Evolutionary conservation across 2,329 filamentous ascomycete species (phyloP), one percentile per base, ranked within the genome.

Genomic region (Ceratocystis smalleyi): DNA sequence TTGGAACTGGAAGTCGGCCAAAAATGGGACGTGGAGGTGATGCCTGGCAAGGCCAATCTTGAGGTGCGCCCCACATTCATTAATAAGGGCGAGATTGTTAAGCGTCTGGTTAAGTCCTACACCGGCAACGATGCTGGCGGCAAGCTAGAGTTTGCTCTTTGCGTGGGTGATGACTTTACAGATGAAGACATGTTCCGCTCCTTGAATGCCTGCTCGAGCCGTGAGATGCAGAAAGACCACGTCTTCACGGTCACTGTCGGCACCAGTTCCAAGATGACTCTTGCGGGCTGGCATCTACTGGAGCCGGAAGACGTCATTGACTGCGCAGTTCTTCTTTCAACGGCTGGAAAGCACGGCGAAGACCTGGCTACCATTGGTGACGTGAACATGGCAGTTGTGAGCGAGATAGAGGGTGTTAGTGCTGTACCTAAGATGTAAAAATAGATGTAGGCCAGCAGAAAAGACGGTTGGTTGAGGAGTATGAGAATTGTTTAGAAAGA

Each of bases 161-260:
- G 94, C 74, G 77, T 91, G 67, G 94, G 94, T 51, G 94, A 99
- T 74, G 94, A 99, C 71, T 95, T 94, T 70, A 99, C 94, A 5
- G 94, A 99, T 72, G 94, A 99, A 80, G 92, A 95, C 86, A 85
- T 86, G 83, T 97, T 97, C 83, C 88, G 89, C 64, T 86, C 90
- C 15, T 80, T 97, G 55, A 84, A 84, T 70, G 78, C 76, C 0
- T 73, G 81, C 3, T 79, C 78, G 1, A 79, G 77, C 73, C 81
- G 71, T 71, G 85, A 75, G 74, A 80, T 71, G 68, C 75, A 75
- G 72, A 68, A 72, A 17, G 77, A 89, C 43, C 83, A 91, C 71
- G 83, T 95, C 68, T 97, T 95, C 75, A 89, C 90, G 1, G 89
- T 95, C 54, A 96, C 91, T 0, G 89, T 97, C 2, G 94, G 94